These are phyloP conservation scores for Chlorociboria aeruginascens DNA, from an alignment of 495 filamentous ascomycete genomes.

Conservation along the genomic window DNA sequence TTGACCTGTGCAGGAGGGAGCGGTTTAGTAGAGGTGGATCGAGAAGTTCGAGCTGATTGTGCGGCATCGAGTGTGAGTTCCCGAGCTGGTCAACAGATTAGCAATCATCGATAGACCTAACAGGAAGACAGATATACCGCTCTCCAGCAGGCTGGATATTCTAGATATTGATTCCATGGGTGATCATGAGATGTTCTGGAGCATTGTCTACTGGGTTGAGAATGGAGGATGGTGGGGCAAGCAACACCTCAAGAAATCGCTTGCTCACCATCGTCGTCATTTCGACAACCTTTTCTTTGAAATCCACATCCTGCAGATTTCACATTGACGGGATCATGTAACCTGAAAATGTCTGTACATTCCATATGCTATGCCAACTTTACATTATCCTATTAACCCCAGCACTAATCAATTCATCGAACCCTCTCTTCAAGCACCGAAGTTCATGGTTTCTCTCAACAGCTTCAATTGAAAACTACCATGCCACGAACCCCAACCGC, in stretches of 20 bases:
- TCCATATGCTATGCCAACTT: background rate
- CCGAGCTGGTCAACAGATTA: conserved; percentile 46
- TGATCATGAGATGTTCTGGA: conserved; percentile 2
- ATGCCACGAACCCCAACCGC: conserved; percentile 13
- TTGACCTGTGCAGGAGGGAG: conserved; percentile 54
- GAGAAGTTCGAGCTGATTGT: conserved; percentile 52
- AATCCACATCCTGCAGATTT: background rate
- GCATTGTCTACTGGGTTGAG: conserved; percentile 6
- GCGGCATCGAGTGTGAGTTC: conserved; percentile 96
- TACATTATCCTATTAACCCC: conserved; percentile 6
- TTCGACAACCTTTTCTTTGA: no score
- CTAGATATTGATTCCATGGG: conserved; percentile 91
- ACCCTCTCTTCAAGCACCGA: background rate
- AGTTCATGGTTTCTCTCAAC: background rate
- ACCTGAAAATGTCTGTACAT: background rate
- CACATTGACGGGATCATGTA: background rate
- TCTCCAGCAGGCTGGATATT: conserved; percentile 88
- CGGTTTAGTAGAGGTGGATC: conserved; percentile 33
- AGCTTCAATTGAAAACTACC: background rate
- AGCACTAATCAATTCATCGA: conserved; percentile 12
- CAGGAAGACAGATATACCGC: conserved; percentile 40
- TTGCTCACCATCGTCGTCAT: no score
- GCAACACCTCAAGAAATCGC: conserved; percentile 1
- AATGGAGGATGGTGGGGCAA: conserved; percentile 11
- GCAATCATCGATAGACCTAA: background rate